A percentile compares a stretch with the other conserved stretches of the same genome.
Conservation (phyloP, 179 eudicot species). For the Spergularia azorica region DNA sequence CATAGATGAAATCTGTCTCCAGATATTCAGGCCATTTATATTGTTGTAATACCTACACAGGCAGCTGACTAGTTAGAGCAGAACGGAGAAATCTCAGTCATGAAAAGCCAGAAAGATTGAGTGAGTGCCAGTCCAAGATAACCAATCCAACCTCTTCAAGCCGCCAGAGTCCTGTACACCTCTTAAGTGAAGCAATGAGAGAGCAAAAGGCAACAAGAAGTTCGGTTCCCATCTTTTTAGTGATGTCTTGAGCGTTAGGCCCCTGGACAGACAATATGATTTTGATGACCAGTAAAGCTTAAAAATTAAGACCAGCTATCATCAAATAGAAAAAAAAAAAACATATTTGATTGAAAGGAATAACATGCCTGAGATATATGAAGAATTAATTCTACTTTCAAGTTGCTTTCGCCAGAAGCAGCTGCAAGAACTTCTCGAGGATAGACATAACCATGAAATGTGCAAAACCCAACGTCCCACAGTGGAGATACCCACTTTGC, state of each 20-base stretch:
- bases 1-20: slow-evolving; percentile 84
- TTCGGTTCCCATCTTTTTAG: slow-evolving; percentile 41
- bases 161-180: slow-evolving; percentile 81
- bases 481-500: slow-evolving; percentile 75
- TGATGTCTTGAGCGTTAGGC: slow-evolving; percentile 44
- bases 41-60: slow-evolving; percentile 61
- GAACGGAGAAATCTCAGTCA: not conserved
- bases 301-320: slow-evolving; percentile 11
- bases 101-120: not conserved
- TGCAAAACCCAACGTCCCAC: slow-evolving; percentile 69
- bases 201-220: slow-evolving; percentile 64
- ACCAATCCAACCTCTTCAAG: slow-evolving; percentile 63
- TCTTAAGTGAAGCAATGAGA: slow-evolving; percentile 67
- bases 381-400: slow-evolving; percentile 64
- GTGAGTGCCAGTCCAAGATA: slow-evolving; percentile 5
- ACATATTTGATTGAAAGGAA: slow-evolving; percentile 9
- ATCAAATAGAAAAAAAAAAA: slow-evolving; percentile 5
- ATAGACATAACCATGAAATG: slow-evolving; percentile 51
- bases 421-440: slow-evolving; percentile 75
- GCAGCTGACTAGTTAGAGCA: not conserved
- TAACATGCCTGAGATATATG: slow-evolving; percentile 67
- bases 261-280: slow-evolving; percentile 54
- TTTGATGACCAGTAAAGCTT: slow-evolving; percentile 4
- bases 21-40: slow-evolving; percentile 84
- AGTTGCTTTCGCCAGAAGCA: slow-evolving; percentile 71